Percentiles rank a stretch among this genome's conserved stretches.
phyloP scores from a whole-genome alignment of 163 green algal genomes.

The Coccomyxa subellipsoidea region DNA sequence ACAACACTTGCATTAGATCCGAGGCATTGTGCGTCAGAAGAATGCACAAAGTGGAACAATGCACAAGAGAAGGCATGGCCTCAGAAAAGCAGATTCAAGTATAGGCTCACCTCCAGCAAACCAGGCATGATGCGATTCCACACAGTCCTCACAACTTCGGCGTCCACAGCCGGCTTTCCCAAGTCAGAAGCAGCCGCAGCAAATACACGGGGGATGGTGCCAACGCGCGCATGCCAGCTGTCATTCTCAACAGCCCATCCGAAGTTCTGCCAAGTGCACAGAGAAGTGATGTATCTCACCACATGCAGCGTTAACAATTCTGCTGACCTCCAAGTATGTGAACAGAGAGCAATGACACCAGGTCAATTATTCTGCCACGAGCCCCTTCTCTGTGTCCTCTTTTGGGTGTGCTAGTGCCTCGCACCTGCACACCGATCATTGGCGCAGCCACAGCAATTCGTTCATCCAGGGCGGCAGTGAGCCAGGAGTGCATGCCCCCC shows the following conservation, averaged over 20 bases:
- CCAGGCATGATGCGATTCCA: background rate
- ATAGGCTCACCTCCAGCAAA: background rate
- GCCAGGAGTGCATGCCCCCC: conserved; percentile 71
- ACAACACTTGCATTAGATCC: background rate
- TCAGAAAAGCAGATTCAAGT: background rate
- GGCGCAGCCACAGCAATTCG: conserved; percentile 56
- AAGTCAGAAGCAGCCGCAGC: background rate
- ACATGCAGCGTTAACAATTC: no score
- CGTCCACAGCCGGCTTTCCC: background rate
- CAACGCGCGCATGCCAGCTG: background rate
- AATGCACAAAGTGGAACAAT: background rate
- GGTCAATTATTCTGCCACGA: no score
- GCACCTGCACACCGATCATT: conserved; percentile 60
- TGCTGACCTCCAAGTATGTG: no score
- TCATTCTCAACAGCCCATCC: conserved; percentile 4
- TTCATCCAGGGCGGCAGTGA: conserved; percentile 48
- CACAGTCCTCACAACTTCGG: background rate
- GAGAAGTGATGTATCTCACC: background rate
- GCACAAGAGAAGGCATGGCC: no score
- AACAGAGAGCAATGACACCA: no score
- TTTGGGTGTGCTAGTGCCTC: background rate
- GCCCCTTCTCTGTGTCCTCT: no score
- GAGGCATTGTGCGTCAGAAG: no score
- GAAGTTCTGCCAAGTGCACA: background rate
- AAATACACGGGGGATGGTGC: background rate